Base-by-base conservation (phyloP, 257 asterid species). In the Cruciata laevipes region DNA sequence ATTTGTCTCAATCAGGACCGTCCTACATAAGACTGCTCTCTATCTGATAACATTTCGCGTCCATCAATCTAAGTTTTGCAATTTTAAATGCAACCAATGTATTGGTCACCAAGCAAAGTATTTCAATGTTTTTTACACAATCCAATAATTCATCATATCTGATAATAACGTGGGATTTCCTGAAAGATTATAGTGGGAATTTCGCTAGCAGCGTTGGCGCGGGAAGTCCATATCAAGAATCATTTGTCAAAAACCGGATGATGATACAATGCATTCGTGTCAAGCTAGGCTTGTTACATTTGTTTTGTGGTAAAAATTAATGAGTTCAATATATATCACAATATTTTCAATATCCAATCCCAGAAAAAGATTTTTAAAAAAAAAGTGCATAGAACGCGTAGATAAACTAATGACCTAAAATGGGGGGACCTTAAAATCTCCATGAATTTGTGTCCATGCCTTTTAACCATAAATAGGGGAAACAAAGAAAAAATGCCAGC, bases 271-370 rank as follows among this genome's bases (percentile, higher is more conserved):
- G 63, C 16, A n/a, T 38, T 32, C 52, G 71, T 67, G 71, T 67
- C 71, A 6, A 67, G n/a, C 63, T 25, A 53, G 71, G 71, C 52
- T 33, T 32, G 35, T 67, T 52, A 52, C 71, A 67, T 20, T 67
- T 67, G 71, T 53, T 31, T 13, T 31, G 51, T 0, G 51, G 20
- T 17, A 7, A 24, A 16, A 66, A 0, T 66, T 10, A 14, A 57
- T 0, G 38, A 38, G 47, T 38, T 38, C 47, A 47, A 14, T 47
- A 20, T 14, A 14, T 47, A 20, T 14, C 21, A 11, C 5, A 17
- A 47, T 42, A 42, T 42, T 42, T 7, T 42, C 51, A 42, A 13
- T 12, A 42, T 16, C 55, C 55, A 47, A 47, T 47, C 55, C 55
- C 55, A 47, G 20, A 18, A 53, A 49, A 7, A 20, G 13, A n/a